These are phyloP conservation scores for Pseudogymnoascus destructans DNA, from an alignment of 2,329 filamentous ascomycete species.

Conservation along the genomic window DNA sequence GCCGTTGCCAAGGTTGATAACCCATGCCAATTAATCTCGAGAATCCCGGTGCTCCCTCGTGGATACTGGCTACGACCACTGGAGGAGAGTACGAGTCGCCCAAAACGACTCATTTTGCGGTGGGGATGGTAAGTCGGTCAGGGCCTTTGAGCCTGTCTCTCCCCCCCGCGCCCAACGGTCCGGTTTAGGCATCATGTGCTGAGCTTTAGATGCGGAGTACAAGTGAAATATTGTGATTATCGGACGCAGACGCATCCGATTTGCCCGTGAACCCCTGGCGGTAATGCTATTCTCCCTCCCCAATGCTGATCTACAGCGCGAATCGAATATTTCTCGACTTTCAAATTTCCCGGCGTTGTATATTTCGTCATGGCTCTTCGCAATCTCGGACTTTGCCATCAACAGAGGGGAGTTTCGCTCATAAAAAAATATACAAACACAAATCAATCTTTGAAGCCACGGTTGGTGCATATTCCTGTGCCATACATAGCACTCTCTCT, in stretches of 20 bases:
- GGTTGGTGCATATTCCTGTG: neutral
- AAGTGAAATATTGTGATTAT: neutral
- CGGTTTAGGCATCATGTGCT: neutral
- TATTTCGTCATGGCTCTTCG: neutral
- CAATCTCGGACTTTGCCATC: neutral
- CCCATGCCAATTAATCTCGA: slow-evolving; percentile 7
- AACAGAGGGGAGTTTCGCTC: neutral
- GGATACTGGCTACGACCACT: slow-evolving; percentile 1
- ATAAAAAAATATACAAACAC: neutral
- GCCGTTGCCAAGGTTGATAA: neutral
- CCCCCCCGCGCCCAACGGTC: slow-evolving; percentile 5
- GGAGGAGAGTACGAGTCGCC: neutral
- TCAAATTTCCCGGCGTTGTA: slow-evolving; percentile 2
- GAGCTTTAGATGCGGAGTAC: neutral
- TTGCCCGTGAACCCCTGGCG: neutral
- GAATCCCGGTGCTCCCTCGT: neutral
- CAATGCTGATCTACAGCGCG: neutral
- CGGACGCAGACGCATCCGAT: neutral
- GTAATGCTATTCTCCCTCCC: neutral
- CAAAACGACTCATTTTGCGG: neutral
- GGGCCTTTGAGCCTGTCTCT: slow-evolving; percentile 5
- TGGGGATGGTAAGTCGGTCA: neutral
- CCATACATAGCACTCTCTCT: neutral
- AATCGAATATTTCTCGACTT: slow-evolving; percentile 1
- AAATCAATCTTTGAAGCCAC: neutral